Evolutionary conservation across 192 early-diverging fungal genomes (phyloP), one percentile per base, ranked within the genome.

Genomic region (Coemansia guatemalensis): DNA sequence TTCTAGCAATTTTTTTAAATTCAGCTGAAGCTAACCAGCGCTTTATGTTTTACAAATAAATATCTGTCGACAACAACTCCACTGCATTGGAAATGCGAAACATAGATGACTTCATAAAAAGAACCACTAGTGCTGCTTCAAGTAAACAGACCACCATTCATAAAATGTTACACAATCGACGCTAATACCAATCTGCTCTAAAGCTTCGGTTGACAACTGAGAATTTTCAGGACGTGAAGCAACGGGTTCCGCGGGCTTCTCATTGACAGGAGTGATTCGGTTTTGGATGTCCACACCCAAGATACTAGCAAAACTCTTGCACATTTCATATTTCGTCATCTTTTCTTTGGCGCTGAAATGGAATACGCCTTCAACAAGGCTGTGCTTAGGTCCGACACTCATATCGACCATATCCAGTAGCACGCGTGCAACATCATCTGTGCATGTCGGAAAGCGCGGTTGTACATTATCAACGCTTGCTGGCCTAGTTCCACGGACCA

Each of bases 391-490:
- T 4, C 53, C 57, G 21, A 56, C 47, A 30, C 60, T 51, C 65
- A 67, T 73, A 76, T 85, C 70, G 3, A 78, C 53, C 47, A 94
- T 73, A 52, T 90, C 88, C 29, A 79, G 64, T 49, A 92, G 76
- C 14, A 88, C 89, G 20, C 86, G 71, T 7, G 88, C 90, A 17
- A 92, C 83, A 63, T 94, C 90, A 11, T 76, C 79, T 7, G 88
- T 87, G 62, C 93, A 90, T n/a, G 92, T 93, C 3, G 94, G 94
- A 72, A 87, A 96, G 47, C 94, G 83, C 17, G 69, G 64, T 24
- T 86, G 85, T 52, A 76, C 78, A 48, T 91, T 78, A 65, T 96
- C 92, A 78, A 94, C 90, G 14, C 81, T 60, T 2, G 69, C 74
- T 73, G 85, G 50, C 47, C 52, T 56, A 2, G 56, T 30, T 8